Conservation (phyloP, 495 filamentous ascomycete genomes). For the Evernia prunastri region DNA sequence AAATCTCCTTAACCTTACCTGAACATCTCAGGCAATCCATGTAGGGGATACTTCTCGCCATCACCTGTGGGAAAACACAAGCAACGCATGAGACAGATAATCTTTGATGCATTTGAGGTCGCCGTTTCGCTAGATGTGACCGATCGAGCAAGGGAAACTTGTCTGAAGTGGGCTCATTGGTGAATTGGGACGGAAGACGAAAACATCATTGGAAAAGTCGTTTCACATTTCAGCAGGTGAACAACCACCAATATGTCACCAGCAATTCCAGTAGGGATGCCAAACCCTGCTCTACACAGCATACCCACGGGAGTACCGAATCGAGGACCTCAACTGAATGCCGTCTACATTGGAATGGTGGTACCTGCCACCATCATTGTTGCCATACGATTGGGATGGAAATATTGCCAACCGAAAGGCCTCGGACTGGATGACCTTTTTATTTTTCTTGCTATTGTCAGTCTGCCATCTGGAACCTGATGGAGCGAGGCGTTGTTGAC, state of each 20-base stretch:
- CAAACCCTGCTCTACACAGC: not conserved
- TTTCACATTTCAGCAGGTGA: not conserved
- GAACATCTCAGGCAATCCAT: not conserved
- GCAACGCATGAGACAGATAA: not conserved
- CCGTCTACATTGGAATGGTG: slow-evolving; percentile 5
- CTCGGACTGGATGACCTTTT: slow-evolving; percentile 4
- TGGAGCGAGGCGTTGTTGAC: not conserved
- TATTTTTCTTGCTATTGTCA: not conserved
- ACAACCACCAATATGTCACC: not conserved
- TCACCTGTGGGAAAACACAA: not conserved
- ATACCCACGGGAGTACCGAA: slow-evolving; percentile 1
- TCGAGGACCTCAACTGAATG: slow-evolving; percentile 8
- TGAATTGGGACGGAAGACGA: not conserved
- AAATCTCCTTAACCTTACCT: not conserved
- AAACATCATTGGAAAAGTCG: not conserved
- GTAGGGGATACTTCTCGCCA: not conserved
- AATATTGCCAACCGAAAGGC: slow-evolving; percentile 2
- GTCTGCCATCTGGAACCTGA: not conserved
- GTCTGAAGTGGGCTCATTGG: not conserved
- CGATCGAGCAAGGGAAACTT: not conserved
- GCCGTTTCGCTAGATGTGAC: not conserved
- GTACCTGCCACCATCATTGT: slow-evolving; percentile 5
- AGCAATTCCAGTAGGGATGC: not conserved
- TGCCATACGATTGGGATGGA: slow-evolving; percentile 1
- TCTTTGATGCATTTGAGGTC: not conserved